Percentiles rank a stretch among this genome's conserved stretches.
Conservation (phyloP, 192 early-diverging fungal species). For the Nowakowskiella sp. region DNA sequence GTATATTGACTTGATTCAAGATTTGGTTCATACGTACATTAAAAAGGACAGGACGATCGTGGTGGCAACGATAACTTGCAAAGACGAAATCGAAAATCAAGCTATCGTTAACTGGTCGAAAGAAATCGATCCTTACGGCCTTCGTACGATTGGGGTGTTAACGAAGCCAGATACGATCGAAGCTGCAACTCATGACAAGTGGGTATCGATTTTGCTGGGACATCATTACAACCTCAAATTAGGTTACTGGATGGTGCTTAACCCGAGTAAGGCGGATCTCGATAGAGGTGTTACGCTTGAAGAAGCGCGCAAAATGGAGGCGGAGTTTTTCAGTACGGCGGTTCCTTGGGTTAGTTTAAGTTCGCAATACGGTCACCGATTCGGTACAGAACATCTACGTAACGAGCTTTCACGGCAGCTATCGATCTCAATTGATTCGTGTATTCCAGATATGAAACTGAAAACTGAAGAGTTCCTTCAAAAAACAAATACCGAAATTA, state of each 20-base stretch:
- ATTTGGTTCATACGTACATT: constrained; percentile 41
- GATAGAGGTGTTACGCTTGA: constrained; percentile 19
- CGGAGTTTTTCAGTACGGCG: constrained; percentile 24
- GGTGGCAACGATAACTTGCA: constrained; percentile 47
- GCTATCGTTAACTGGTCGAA: constrained; percentile 41
- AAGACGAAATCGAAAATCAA: constrained; percentile 56
- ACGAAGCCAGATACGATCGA: constrained; percentile 59
- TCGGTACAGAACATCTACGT: constrained; percentile 28
- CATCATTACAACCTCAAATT: constrained; percentile 37
- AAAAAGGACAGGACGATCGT: constrained; percentile 41
- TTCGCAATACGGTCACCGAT: constrained; percentile 30
- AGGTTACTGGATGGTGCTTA: constrained; percentile 47
- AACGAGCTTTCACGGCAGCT: constrained; percentile 29
- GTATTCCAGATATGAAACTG: constrained; percentile 33
- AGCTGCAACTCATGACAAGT: constrained; percentile 37
- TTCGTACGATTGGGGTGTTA: constrained; percentile 48
- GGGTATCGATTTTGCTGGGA: constrained; percentile 41
- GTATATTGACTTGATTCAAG: constrained; percentile 41
- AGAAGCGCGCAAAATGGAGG: constrained; percentile 27
- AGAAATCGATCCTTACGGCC: constrained; percentile 43
- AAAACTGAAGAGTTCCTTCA: constrained; percentile 32
- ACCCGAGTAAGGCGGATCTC: constrained; percentile 34
- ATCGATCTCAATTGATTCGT: constrained; percentile 25
- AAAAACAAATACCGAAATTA: constrained; percentile 17
- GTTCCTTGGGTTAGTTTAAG: constrained; percentile 26